Conservation (phyloP, 805 yeast species). For the Cyberlindnera sargentensis region DNA sequence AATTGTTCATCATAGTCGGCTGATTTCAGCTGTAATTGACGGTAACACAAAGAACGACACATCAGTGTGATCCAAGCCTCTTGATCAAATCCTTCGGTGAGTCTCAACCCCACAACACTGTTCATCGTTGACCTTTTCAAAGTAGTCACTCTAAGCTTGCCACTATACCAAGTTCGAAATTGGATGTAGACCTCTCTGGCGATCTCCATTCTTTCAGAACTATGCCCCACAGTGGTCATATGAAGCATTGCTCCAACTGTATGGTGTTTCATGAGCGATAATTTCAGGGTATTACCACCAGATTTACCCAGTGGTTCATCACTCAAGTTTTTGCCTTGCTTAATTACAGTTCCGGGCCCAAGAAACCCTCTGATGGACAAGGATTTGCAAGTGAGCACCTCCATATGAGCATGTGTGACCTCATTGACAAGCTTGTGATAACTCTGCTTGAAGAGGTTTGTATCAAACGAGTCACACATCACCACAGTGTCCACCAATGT, state of each 20-base stretch:
- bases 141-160: constrained; percentile 82
- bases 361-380: constrained; percentile 83
- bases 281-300: constrained; percentile 66
- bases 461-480: constrained; percentile 83
- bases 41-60: not conserved
- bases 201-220: constrained; percentile 19
- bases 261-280: constrained; percentile 75
- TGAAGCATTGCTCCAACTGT: constrained; percentile 84
- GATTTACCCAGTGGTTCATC: constrained; percentile 85
- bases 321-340: constrained; percentile 65
- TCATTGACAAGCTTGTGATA: constrained; percentile 49
- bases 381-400: constrained; percentile 74
- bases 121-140: constrained; percentile 49
- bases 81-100: constrained; percentile 74
- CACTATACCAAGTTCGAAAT: constrained; percentile 75
- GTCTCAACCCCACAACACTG: constrained; percentile 28
- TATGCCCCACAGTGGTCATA: constrained; percentile 38
- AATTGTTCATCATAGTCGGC: constrained; percentile 22
- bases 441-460: constrained; percentile 88
- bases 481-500: constrained; percentile 65
- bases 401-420: constrained; percentile 53
- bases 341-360: constrained; percentile 50
- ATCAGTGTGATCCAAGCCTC: constrained; percentile 31
- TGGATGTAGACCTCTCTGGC: constrained; percentile 49
- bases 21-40: not conserved